Conservation (phyloP, 2,329 filamentous ascomycete genomes). For the Aspergillus tamarii region DNA sequence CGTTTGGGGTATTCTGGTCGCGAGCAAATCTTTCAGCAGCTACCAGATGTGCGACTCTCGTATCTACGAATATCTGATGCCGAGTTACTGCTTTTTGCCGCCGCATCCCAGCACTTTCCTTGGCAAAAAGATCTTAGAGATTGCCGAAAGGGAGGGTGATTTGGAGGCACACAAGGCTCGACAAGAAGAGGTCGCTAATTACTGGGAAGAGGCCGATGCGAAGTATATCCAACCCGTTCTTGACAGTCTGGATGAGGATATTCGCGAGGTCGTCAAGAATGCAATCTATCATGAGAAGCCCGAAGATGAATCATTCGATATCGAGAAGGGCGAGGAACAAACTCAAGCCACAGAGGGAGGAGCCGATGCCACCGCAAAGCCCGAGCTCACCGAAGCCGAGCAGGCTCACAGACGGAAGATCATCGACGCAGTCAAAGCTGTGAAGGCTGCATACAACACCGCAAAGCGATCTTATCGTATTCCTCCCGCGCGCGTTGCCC, state of each 20-base stretch:
- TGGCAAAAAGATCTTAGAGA: constrained; percentile 78
- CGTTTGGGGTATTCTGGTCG: constrained; percentile 90
- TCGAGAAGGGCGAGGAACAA: background rate
- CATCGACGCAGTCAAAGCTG: constrained; percentile 68
- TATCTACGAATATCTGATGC: constrained; percentile 97
- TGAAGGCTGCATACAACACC: constrained; percentile 79
- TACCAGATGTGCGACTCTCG: constrained; percentile 94
- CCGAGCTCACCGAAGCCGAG: constrained; percentile 20
- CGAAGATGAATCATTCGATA: constrained; percentile 23
- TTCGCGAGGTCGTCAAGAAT: constrained; percentile 44
- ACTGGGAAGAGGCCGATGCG: constrained; percentile 83
- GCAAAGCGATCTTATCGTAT: constrained; percentile 88
- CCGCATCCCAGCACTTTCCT: constrained; percentile 87
- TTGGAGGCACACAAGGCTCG: constrained; percentile 68
- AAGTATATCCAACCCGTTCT: constrained; percentile 74
- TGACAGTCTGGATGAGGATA: constrained; percentile 46
- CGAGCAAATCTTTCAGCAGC: constrained; percentile 88
- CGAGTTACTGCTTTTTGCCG: constrained; percentile 87
- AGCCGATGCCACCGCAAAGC: constrained; percentile 15
- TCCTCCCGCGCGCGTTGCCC: constrained; percentile 68
- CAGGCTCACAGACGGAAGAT: constrained; percentile 50
- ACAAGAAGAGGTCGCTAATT: constrained; percentile 76
- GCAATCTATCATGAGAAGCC: constrained; percentile 44
- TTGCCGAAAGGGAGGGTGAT: constrained; percentile 73
- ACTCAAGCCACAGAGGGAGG: constrained; percentile 6